Conservation (phyloP, 805 yeast genomes). For the Priceomyces carsonii region DNA sequence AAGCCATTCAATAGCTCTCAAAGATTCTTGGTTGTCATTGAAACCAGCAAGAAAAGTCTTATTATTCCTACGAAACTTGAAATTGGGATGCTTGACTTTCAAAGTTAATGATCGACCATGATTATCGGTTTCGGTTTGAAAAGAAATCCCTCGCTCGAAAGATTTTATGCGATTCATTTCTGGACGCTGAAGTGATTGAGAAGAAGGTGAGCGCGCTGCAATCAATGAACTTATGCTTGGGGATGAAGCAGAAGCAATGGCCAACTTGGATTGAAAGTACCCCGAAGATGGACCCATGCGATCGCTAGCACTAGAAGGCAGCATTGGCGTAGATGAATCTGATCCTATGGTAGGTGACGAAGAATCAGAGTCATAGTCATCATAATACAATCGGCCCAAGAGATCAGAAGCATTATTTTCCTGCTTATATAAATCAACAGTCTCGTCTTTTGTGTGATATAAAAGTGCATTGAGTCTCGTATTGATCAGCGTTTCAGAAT, state of each 20-base stretch:
- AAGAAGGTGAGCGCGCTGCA: conserved; percentile 7
- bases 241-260: conserved; percentile 11
- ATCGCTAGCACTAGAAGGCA: conserved; percentile 15
- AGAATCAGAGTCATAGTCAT: conserved; percentile 40
- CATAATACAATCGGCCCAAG: conserved; percentile 43
- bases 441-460: conserved; percentile 39
- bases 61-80: conserved; percentile 45
- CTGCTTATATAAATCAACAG: conserved; percentile 36
- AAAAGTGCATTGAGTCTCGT: conserved; percentile 40
- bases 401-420: conserved; percentile 42
- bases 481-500: conserved; percentile 33
- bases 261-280: conserved; percentile 11
- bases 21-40: conserved; percentile 37
- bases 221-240: conserved; percentile 8
- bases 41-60: conserved; percentile 43
- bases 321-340: conserved; percentile 13
- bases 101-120: conserved; percentile 37
- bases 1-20: conserved; percentile 44
- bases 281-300: conserved; percentile 9
- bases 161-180: conserved; percentile 16
- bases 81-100: conserved; percentile 43
- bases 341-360: conserved; percentile 19
- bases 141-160: conserved; percentile 42
- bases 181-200: conserved; percentile 11
- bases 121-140: conserved; percentile 36